Conservation (phyloP, 2,329 filamentous ascomycete species). For the Leptosphaerulina australis region DNA sequence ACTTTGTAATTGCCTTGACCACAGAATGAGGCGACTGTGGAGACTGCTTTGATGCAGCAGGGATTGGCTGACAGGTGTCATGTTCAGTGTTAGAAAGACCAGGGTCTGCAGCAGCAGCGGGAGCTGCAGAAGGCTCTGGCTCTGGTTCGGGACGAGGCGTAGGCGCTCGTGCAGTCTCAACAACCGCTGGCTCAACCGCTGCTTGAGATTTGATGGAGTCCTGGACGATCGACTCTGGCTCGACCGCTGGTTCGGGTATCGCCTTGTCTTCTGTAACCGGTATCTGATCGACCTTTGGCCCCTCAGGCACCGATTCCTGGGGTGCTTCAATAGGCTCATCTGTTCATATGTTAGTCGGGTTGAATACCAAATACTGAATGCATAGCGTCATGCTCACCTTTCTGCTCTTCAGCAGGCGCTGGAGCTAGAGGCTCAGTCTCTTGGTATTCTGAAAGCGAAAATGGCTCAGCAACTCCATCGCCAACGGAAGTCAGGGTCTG, state of each 20-base stretch:
- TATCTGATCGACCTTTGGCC: constrained; percentile 6
- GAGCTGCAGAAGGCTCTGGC: constrained; percentile 19
- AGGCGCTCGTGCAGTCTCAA: constrained; percentile 13
- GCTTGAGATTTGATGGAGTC: constrained; percentile 9
- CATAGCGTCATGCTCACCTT: not conserved
- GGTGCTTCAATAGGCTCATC: constrained; percentile 8
- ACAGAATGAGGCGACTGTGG: constrained; percentile 30
- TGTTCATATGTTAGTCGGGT: constrained; percentile 4
- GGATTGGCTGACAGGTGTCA: constrained; percentile 25
- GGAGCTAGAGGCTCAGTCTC: constrained; percentile 1
- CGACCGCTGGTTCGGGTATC: constrained; percentile 14
- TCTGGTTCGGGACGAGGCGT: constrained; percentile 18
- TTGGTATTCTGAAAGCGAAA: not conserved
- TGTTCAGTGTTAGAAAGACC: constrained; percentile 15
- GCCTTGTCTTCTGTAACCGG: constrained; percentile 1
- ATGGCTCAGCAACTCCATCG: not conserved
- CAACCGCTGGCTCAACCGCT: constrained; percentile 17
- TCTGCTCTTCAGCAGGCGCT: constrained; percentile 5
- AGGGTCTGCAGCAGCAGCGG: constrained; percentile 14
- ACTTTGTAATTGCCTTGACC: constrained; percentile 27
- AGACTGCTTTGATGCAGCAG: constrained; percentile 23
- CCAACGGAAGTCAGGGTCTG: not conserved
- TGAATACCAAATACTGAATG: not conserved
- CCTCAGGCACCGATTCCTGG: constrained; percentile 11
- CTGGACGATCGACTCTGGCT: constrained; percentile 15